A percentile compares a stretch with the other conserved stretches of the same genome.
Conservation (phyloP, 2,329 filamentous ascomycete species). For the Fusarium pseudoanthophilum region DNA sequence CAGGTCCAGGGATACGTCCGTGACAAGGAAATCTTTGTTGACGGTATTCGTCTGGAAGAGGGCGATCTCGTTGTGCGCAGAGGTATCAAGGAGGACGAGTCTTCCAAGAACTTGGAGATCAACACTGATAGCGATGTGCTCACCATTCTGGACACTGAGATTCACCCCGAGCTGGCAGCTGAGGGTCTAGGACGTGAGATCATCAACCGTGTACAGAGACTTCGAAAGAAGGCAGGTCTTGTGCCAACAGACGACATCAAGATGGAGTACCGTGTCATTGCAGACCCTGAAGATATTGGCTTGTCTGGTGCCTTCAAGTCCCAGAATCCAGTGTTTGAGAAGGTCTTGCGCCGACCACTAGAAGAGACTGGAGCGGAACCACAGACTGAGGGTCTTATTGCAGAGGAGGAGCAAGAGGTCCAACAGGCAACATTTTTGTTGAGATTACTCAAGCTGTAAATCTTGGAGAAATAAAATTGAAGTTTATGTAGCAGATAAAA, state of each 20-base stretch:
- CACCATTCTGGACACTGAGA: slow-evolving; percentile 84
- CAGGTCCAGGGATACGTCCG: slow-evolving; percentile 83
- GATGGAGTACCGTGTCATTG: slow-evolving; percentile 89
- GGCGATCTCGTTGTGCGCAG: slow-evolving; percentile 84
- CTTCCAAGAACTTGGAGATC: slow-evolving; percentile 80
- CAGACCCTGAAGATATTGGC: slow-evolving; percentile 81
- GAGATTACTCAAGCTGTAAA: slow-evolving; percentile 77
- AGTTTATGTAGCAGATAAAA: slow-evolving; percentile 9
- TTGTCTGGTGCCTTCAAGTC: slow-evolving; percentile 75
- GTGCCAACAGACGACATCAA: slow-evolving; percentile 92
- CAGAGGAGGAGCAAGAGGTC: slow-evolving; percentile 86
- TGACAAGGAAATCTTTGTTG: slow-evolving; percentile 80
- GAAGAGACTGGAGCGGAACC: slow-evolving; percentile 57
- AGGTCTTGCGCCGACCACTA: slow-evolving; percentile 79
- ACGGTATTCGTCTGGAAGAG: slow-evolving; percentile 83
- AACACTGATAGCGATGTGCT: slow-evolving; percentile 92
- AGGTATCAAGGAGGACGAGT: slow-evolving; percentile 77
- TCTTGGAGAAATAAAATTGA: neutral
- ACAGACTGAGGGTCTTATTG: slow-evolving; percentile 63
- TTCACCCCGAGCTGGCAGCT: slow-evolving; percentile 86
- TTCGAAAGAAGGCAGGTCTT: slow-evolving; percentile 93
- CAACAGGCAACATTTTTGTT: slow-evolving; percentile 84
- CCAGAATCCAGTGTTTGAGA: slow-evolving; percentile 76
- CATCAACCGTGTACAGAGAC: slow-evolving; percentile 89
- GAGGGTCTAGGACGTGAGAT: slow-evolving; percentile 93